Percentiles rank a stretch among this genome's conserved stretches.
phyloP scores from a whole-genome alignment of 169 alveolate genomes.

The Plasmodium falciparum region DNA sequence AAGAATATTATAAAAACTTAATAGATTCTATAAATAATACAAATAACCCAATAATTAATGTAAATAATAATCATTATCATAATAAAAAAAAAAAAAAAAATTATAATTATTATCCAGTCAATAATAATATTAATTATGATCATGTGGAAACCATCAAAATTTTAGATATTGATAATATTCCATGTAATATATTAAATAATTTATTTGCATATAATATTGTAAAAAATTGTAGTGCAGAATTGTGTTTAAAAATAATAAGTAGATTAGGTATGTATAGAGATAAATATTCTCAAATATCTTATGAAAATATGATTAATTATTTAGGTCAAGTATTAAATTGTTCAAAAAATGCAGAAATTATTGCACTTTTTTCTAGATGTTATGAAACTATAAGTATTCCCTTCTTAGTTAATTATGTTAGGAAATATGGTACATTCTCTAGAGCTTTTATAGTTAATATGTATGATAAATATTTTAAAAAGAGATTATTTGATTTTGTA shows the following conservation, averaged over 20 bases:
- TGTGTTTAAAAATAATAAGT: slow-evolving; percentile 80
- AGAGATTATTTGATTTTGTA: slow-evolving; percentile 83
- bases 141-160: slow-evolving; percentile 78
- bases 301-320: slow-evolving; percentile 81
- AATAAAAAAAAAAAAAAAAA: slow-evolving; percentile 56
- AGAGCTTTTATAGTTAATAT: slow-evolving; percentile 83
- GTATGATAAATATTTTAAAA: slow-evolving; percentile 79
- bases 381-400: slow-evolving; percentile 87
- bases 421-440: slow-evolving; percentile 86
- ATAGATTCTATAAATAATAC: slow-evolving; percentile 25
- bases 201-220: slow-evolving; percentile 84
- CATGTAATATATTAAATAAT: slow-evolving; percentile 81
- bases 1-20: slow-evolving; percentile 64
- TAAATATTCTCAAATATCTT: slow-evolving; percentile 81
- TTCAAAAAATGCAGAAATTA: slow-evolving; percentile 81
- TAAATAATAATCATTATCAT: slow-evolving; percentile 9
- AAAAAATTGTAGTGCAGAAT: slow-evolving; percentile 86
- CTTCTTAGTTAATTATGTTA: slow-evolving; percentile 86
- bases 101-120: no score
- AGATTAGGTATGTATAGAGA: slow-evolving; percentile 84
- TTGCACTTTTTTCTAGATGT: slow-evolving; percentile 84
- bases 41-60: not conserved
- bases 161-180: slow-evolving; percentile 82
- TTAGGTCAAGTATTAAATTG: slow-evolving; percentile 76
- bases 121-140: slow-evolving; percentile 18